Percentiles rank a stretch among this genome's conserved stretches.
Evolutionary conservation across 768 basidiomycete species (phyloP).

Genomic region (Lentinula boryana): DNA sequence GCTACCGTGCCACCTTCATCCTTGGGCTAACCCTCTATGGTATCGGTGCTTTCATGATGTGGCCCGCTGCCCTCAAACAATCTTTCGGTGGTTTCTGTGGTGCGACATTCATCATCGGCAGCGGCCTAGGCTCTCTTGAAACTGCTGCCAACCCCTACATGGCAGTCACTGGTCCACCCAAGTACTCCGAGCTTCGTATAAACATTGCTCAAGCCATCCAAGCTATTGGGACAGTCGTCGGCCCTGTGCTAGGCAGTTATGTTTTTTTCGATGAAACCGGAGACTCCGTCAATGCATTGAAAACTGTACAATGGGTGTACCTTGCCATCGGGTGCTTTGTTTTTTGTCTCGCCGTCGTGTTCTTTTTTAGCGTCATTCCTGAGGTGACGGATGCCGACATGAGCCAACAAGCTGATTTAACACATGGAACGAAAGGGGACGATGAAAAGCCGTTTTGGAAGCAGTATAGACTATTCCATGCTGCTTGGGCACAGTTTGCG

Average conservation of each 20-base stretch:
- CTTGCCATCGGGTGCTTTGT: constrained; percentile 25
- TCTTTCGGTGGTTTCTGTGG: constrained; percentile 30
- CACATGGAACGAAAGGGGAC: constrained; percentile 21
- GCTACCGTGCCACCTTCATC: constrained; percentile 27
- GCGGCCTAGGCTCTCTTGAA: constrained; percentile 25
- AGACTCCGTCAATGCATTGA: constrained; percentile 22
- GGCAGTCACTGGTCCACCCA: constrained; percentile 30
- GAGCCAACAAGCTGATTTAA: constrained; percentile 26
- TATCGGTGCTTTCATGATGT: constrained; percentile 28
- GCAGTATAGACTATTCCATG: constrained; percentile 25
- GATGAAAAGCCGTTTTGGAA: constrained; percentile 21
- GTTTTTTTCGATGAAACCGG: constrained; percentile 27
- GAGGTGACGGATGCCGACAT: constrained; percentile 30
- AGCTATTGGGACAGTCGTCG: constrained; percentile 25
- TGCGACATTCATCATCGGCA: constrained; percentile 28
- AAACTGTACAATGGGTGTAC: constrained; percentile 29
- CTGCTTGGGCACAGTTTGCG: constrained; percentile 26
- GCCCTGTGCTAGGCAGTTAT: constrained; percentile 26
- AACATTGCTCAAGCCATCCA: constrained; percentile 28
- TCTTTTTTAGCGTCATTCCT: constrained; percentile 26
- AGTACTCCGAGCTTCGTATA: constrained; percentile 25
- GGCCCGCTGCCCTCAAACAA: constrained; percentile 26
- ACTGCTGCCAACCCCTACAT: constrained; percentile 30
- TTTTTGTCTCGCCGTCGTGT: constrained; percentile 23
- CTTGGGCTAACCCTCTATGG: constrained; percentile 24